Evolutionary conservation across 2,329 filamentous ascomycete species (phyloP).

Genomic region (Blumeriella jaapii): DNA sequence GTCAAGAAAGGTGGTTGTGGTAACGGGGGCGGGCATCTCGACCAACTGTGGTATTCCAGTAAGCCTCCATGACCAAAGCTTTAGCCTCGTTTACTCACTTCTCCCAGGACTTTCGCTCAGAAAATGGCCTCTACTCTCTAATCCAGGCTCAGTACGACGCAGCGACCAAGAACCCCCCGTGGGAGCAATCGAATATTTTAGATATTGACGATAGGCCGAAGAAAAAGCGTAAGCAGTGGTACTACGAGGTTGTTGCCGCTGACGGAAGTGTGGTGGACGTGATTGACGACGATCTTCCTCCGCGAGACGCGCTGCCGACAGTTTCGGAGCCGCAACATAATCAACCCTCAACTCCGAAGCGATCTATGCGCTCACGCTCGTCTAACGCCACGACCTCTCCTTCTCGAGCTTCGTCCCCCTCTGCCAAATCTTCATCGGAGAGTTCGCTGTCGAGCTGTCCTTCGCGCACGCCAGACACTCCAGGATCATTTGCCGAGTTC

Average conservation of each 20-base stretch:
- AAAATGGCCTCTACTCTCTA: constrained; percentile 60
- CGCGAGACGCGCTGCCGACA: constrained; percentile 1
- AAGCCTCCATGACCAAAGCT: constrained; percentile 23
- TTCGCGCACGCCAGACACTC: constrained; percentile 5
- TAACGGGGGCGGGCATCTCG: constrained; percentile 64
- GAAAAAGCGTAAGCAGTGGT: constrained; percentile 25
- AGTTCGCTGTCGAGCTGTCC: constrained; percentile 12
- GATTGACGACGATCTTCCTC: constrained; percentile 15
- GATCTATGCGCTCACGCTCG: constrained; percentile 8
- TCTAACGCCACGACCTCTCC: constrained; percentile 7
- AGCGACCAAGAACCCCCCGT: constrained; percentile 30
- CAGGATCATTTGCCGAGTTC: constrained; percentile 1
- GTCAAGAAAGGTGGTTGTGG: constrained; percentile 56
- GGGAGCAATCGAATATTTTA: constrained; percentile 22
- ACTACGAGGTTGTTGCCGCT: constrained; percentile 24
- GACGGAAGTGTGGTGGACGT: constrained; percentile 22
- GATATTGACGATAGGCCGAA: constrained; percentile 27
- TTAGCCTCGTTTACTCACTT: constrained; percentile 8
- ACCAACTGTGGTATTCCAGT: constrained; percentile 68
- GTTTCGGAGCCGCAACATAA: constrained; percentile 1
- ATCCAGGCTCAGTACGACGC: constrained; percentile 57
- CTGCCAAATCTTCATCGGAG: constrained; percentile 3
- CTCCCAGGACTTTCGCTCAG: constrained; percentile 56
- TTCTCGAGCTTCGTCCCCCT: constrained; percentile 8
- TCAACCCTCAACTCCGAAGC: constrained; percentile 4